Evolutionary conservation across 306 rosid species (phyloP).

Genomic region (Cajanus cajan): DNA sequence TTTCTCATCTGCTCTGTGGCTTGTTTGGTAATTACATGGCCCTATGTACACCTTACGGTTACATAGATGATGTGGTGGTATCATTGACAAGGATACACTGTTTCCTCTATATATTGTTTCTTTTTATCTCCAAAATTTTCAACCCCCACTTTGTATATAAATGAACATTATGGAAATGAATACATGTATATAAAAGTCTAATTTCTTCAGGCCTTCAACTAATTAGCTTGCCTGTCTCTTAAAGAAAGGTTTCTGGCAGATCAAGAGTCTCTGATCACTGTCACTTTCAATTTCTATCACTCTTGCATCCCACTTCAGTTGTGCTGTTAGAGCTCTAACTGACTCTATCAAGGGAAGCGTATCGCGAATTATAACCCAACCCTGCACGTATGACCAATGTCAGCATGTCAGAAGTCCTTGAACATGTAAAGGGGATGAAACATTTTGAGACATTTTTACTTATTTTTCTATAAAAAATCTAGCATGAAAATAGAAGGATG

Average conservation of each 20-base stretch:
- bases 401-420: slow-evolving; percentile 15
- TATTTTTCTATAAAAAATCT: background rate
- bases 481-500: background rate
- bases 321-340: slow-evolving; percentile 67
- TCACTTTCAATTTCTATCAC: slow-evolving; percentile 77
- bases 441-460: background rate
- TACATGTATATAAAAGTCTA: slow-evolving; percentile 47
- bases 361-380: slow-evolving; percentile 91
- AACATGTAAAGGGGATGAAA: background rate
- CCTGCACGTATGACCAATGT: slow-evolving; percentile 53
- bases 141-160: slow-evolving; percentile 39
- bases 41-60: slow-evolving; percentile 83
- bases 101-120: slow-evolving; percentile 30
- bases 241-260: slow-evolving; percentile 89
- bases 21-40: slow-evolving; percentile 68
- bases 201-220: slow-evolving; percentile 37
- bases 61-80: slow-evolving; percentile 52
- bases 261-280: slow-evolving; percentile 77
- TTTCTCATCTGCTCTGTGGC: slow-evolving; percentile 43
- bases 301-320: slow-evolving; percentile 93
- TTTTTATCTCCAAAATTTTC: slow-evolving; percentile 48
- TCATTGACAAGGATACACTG: slow-evolving; percentile 30
- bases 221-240: slow-evolving; percentile 69
- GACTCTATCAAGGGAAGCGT: slow-evolving; percentile 66
- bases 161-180: slow-evolving; percentile 60